These are phyloP conservation scores for Saksenaea vasiformis DNA, from an alignment of 371 early-diverging fungal species.

Conservation along the genomic window DNA sequence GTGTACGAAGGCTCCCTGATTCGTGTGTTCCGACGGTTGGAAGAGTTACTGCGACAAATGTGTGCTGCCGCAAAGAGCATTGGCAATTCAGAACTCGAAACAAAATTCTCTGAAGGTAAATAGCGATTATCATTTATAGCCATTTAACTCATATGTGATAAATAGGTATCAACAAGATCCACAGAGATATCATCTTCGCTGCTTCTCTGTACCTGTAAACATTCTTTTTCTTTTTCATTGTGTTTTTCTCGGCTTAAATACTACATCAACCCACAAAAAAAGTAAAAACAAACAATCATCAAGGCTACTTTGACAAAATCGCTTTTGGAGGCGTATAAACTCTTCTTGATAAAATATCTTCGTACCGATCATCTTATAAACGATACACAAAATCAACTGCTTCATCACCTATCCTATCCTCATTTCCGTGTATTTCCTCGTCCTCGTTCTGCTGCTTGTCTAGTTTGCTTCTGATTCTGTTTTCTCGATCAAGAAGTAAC, in stretches of 20 bases:
- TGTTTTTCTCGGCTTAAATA: background rate
- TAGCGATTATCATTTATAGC: background rate
- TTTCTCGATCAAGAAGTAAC: conserved; percentile 25
- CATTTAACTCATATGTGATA: background rate
- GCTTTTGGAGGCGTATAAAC: no score
- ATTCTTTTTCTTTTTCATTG: conserved; percentile 1
- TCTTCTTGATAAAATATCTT: no score
- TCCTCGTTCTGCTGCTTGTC: conserved; percentile 10
- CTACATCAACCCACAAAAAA: no score
- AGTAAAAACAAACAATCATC: no score
- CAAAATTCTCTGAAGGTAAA: conserved; percentile 91
- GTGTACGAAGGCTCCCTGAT: conserved; percentile 99
- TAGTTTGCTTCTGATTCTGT: background rate
- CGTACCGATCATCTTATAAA: no score
- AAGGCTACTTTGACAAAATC: no score
- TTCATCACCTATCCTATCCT: conserved; percentile 30
- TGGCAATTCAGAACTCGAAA: conserved; percentile 97
- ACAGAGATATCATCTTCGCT: conserved; percentile 99
- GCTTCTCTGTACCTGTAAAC: conserved; percentile 93
- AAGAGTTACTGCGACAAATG: conserved; percentile 98
- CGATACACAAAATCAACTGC: conserved; percentile 31
- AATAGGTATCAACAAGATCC: conserved; percentile 84
- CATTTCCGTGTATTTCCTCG: conserved; percentile 6
- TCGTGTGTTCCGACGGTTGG: conserved; percentile 92
- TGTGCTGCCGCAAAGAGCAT: conserved; percentile 93